Evolutionary conservation across 306 rosid genomes (phyloP).

Genomic region (Prunus padus): DNA sequence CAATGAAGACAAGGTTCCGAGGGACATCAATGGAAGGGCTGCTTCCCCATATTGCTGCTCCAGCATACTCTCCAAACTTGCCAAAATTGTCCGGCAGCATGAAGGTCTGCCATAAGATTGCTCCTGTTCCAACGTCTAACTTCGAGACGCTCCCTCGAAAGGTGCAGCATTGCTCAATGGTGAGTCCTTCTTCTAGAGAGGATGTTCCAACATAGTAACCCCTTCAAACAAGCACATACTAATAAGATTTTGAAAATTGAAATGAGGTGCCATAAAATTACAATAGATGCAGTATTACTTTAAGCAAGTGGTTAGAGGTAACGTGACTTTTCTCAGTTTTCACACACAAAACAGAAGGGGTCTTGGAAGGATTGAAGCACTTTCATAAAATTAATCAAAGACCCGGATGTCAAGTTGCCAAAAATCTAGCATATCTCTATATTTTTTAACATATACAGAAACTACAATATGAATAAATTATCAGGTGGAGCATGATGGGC

Average conservation of each 20-base stretch:
- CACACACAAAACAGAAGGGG: background rate
- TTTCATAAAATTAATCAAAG: background rate
- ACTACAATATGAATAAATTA: background rate
- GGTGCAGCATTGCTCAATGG: slow-evolving; percentile 42
- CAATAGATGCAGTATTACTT: background rate
- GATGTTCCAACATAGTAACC: slow-evolving; percentile 41
- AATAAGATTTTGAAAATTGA: background rate
- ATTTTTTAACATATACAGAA: background rate
- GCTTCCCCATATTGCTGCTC: slow-evolving; percentile 77
- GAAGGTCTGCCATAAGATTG: slow-evolving; percentile 55
- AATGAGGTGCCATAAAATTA: background rate
- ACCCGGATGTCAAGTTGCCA: background rate
- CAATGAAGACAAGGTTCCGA: slow-evolving; percentile 51
- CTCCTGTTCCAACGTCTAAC: slow-evolving; percentile 35
- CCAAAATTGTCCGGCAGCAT: slow-evolving; percentile 53
- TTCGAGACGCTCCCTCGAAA: slow-evolving; percentile 57
- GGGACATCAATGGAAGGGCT: slow-evolving; percentile 59
- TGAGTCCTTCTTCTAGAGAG: slow-evolving; percentile 38
- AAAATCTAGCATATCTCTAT: background rate
- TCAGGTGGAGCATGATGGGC: background rate
- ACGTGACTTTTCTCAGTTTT: background rate
- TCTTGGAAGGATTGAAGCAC: background rate
- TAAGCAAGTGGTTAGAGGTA: background rate
- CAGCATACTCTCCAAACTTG: slow-evolving; percentile 36
- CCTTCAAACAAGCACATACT: slow-evolving; percentile 10